A percentile compares a stretch with the other conserved stretches of the same genome.
Conservation (phyloP, 1,284 basidiomycete genomes). For the Moesziomyces antarcticus region DNA sequence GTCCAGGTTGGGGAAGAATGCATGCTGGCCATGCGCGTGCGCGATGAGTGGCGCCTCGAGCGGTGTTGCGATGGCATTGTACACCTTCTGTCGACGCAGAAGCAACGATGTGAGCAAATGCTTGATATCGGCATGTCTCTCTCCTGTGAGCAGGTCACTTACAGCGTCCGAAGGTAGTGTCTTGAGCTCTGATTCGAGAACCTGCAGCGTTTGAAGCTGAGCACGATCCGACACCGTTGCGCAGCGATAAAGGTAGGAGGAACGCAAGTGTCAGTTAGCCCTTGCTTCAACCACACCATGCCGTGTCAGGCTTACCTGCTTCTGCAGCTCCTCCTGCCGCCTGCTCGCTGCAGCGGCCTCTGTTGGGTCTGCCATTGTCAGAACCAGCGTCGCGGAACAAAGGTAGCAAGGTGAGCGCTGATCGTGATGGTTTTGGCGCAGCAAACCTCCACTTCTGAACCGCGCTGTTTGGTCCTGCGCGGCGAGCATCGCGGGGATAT, state of each 20-base stretch:
- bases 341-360: not conserved
- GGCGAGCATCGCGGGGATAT: not conserved
- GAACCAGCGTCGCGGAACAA: too few relatives aligned
- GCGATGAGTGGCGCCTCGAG: slow-evolving; percentile 26
- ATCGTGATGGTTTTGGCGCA: too few relatives aligned
- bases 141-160: not conserved
- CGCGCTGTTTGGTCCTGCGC: not conserved
- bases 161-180: slow-evolving; percentile 30
- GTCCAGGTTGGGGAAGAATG: slow-evolving; percentile 34
- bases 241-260: too few relatives aligned
- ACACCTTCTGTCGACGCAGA: slow-evolving; percentile 20
- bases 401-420: too few relatives aligned
- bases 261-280: too few relatives aligned
- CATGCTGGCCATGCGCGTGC: slow-evolving; percentile 29
- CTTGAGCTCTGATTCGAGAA: slow-evolving; percentile 34
- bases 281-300: too few relatives aligned
- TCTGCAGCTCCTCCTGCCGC: not conserved
- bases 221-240: not conserved
- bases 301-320: not conserved
- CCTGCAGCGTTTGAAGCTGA: slow-evolving; percentile 35
- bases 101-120: too few relatives aligned
- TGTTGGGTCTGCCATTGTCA: too few relatives aligned
- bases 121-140: too few relatives aligned
- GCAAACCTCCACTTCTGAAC: too few relatives aligned
- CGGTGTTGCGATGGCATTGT: slow-evolving; percentile 26